Evolutionary conservation across 768 basidiomycete species (phyloP), one percentile per base, ranked within the genome.

Genomic region (Leccinum sublutescens): DNA sequence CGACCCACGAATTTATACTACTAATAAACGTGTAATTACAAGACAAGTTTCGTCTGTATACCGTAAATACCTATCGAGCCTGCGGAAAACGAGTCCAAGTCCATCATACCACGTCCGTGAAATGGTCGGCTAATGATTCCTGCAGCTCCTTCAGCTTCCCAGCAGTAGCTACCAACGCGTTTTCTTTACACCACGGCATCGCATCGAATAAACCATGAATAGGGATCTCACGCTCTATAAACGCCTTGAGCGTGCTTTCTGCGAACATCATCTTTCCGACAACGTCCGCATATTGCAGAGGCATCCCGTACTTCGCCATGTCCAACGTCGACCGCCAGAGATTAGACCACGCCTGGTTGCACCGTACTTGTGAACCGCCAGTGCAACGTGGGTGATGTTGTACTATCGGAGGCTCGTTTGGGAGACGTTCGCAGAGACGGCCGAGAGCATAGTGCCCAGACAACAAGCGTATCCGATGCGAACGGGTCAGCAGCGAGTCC

Each of bases 381-480:
- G 70, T 69, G 64, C 82, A 83, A 25, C 77, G 71, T 21, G 72
- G 68, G 51, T 70, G 73, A 62, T 83, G 83, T 49, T 71, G 68
- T 29, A 83, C 65, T 34, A 65, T 57, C 17, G 82, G 83, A 12
- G 82, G 74, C 31, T 71, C 75, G 48, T 61, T 66, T 5, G 79
- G 76, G 7, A 84, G 74, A 17, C 74, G 70, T 50, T 81, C 78
- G 73, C 79, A 79, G 31, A 79, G 68, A 57, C 77, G 75, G 5
- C 74, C 74, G 25, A 84, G 76, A 36, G 77, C 75, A 65, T 84
- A 81, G 65, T 80, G 78, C 15, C 84, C 84, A 25, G 80, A 81
- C 8, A 85, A 69, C 43, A 85, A 71, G 40, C 82, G 80, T 33
- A 83, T 75, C 10, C 79, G 76, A 61, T 84, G 82, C n/a, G 77